Percentiles rank a stretch among this genome's conserved stretches.
Conservation (phyloP, 2,329 filamentous ascomycete genomes). For the Aspergillus pseudoviridinutans region DNA sequence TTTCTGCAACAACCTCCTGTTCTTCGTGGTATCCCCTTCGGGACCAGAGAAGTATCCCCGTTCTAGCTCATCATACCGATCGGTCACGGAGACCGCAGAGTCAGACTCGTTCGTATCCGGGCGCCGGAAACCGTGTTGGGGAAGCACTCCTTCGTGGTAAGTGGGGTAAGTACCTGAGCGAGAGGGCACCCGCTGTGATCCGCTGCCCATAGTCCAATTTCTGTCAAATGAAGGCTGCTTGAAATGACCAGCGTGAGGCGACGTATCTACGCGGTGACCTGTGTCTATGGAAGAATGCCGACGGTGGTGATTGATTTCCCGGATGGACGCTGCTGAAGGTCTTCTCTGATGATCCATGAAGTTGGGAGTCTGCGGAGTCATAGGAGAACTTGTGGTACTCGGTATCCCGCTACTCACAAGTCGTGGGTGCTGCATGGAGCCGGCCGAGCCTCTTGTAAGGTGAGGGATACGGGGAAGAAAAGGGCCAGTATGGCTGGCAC, state of each 20-base stretch:
- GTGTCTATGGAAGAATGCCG: constrained; percentile 85
- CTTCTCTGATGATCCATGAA: constrained; percentile 43
- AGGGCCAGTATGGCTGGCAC: constrained; percentile 34
- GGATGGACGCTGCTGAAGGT: constrained; percentile 76
- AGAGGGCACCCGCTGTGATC: constrained; percentile 28
- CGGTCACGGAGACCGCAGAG: constrained; percentile 28
- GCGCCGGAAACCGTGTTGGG: constrained; percentile 16
- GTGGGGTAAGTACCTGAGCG: constrained; percentile 32
- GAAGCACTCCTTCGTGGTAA: constrained; percentile 15
- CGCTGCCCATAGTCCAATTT: constrained; percentile 52
- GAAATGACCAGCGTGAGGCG: constrained; percentile 41
- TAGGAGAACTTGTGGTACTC: constrained; percentile 40
- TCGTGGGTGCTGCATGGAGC: constrained; percentile 28
- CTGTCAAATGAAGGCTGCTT: constrained; percentile 58
- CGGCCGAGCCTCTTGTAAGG: constrained; percentile 20
- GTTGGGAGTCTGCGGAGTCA: constrained; percentile 42
- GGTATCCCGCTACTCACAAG: constrained; percentile 22
- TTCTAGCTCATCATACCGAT: constrained; percentile 60
- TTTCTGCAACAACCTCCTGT: constrained; percentile 75
- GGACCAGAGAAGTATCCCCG: constrained; percentile 91
- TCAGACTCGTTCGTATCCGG: constrained; percentile 27
- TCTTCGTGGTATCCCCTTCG: constrained; percentile 69
- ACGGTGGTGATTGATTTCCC: constrained; percentile 77
- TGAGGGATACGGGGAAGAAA: constrained; percentile 43
- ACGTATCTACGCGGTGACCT: constrained; percentile 38